A percentile compares a stretch with the other conserved stretches of the same genome.
These are phyloP conservation scores for Mycena olivaceomarginata DNA, from an alignment of 768 basidiomycete species.

Conservation along the genomic window DNA sequence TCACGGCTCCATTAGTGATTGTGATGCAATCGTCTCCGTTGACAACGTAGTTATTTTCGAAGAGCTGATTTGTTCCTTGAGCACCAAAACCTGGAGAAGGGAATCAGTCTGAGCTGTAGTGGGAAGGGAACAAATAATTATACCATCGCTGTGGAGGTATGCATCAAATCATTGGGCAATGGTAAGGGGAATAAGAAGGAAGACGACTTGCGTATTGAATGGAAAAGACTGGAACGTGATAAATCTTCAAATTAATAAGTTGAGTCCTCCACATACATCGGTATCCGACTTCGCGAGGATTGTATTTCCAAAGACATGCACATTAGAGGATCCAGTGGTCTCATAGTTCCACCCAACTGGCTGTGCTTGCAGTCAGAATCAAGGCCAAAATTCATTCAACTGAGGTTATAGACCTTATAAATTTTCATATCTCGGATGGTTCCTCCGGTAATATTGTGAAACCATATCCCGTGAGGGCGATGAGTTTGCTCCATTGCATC, in stretches of 20 bases:
- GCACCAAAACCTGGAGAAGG: slow-evolving; percentile 29
- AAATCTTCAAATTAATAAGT: slow-evolving; percentile 27
- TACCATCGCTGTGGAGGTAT: slow-evolving; percentile 34
- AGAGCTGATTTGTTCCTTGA: slow-evolving; percentile 54
- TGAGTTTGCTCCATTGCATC: slow-evolving; percentile 58
- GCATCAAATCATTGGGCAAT: slow-evolving; percentile 19
- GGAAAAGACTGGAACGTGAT: slow-evolving; percentile 46
- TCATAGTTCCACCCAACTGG: too few relatives aligned
- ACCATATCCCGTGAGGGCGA: slow-evolving; percentile 58
- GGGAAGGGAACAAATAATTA: slow-evolving; percentile 29
- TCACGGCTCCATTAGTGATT: slow-evolving; percentile 58
- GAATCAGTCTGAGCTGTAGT: slow-evolving; percentile 46
- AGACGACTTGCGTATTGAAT: slow-evolving; percentile 44
- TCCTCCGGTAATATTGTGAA: slow-evolving; percentile 55
- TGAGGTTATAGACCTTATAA: slow-evolving; percentile 39
- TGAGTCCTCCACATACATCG: slow-evolving; percentile 27
- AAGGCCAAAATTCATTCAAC: slow-evolving; percentile 31
- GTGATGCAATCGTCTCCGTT: slow-evolving; percentile 64
- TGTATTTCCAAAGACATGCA: slow-evolving; percentile 58
- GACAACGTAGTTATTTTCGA: slow-evolving; percentile 60
- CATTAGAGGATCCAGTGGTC: slow-evolving; percentile 30
- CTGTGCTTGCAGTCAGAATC: slow-evolving; percentile 9
- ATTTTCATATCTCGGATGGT: slow-evolving; percentile 60
- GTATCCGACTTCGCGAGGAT: slow-evolving; percentile 58
- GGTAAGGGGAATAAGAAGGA: slow-evolving; percentile 22